Evolutionary conservation across 2,329 filamentous ascomycete species (phyloP), one percentile per base, ranked within the genome.

Genomic region (Hymenoscyphus infarciens): DNA sequence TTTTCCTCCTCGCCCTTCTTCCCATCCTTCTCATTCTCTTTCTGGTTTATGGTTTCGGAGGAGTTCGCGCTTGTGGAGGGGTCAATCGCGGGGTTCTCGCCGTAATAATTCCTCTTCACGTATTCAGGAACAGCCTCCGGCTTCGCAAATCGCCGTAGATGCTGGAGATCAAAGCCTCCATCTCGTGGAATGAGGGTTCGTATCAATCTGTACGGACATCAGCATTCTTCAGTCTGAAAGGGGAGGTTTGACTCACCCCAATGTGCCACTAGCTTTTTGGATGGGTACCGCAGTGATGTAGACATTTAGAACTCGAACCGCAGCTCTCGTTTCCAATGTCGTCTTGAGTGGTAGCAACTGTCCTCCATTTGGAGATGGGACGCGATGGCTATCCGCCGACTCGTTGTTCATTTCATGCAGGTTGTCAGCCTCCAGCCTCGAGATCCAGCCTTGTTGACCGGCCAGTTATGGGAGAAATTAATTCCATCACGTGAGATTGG

Each of bases 61-160:
- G n/a, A 5, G 5, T 19, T 45, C n/a, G 33, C 6, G 33, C 8
- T 35, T 13, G 33, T 13, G 33, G n/a, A 49, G n/a, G 42, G 19
- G n/a, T 49, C 42, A 8, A 22, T 1, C 22, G 8, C 42, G 19
- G 39, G 39, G n/a, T 49, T 19, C 42, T 19, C 42, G 25, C 6
- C n/a, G 8, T 49, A n/a, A 49, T 22, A 49, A 19, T 11, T 80
- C 67, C 83, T 84, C 53, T 2, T 25, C 31, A 16, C 86, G 67
- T 83, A 83, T 65, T 82, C 77, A 10, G 89, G 88, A 8, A 93
- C 80, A 71, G 89, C 87, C 60, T 80, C 79, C 56, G 83, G 84
- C 75, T 92, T 92, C 63, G 87, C 89, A 74, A 91, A 91, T 74
- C 90, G 84, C 66, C 90, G 88, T 61, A 94, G 81, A 77, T 94